phyloP scores from a whole-genome alignment of 352 stramenopile species.

The Thalassiosira mediterranea region DNA sequence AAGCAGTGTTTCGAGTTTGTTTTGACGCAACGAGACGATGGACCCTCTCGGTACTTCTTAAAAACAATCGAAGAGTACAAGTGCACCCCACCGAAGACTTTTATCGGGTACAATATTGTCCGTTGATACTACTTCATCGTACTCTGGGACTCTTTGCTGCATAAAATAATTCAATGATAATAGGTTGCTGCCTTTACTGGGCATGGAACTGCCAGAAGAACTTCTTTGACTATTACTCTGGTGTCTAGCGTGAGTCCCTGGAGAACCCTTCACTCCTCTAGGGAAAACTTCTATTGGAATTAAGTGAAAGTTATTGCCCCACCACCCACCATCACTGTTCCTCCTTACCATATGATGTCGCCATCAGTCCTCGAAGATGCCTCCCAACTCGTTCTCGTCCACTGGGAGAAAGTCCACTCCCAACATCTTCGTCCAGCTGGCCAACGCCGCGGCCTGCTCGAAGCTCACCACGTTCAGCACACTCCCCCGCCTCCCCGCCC shows the following conservation, averaged over 20 bases:
- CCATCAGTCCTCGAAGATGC: constrained; percentile 28
- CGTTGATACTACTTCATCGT: too few relatives aligned
- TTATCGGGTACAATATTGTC: constrained; percentile 48
- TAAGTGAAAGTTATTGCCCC: too few relatives aligned
- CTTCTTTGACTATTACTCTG: too few relatives aligned
- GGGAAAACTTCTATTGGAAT: too few relatives aligned
- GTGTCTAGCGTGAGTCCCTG: too few relatives aligned
- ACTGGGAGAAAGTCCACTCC: constrained; percentile 64
- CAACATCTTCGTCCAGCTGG: constrained; percentile 77
- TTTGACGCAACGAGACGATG: constrained; percentile 70
- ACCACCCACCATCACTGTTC: too few relatives aligned
- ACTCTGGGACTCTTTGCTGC: too few relatives aligned
- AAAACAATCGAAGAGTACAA: constrained; percentile 67
- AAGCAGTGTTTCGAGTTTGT: constrained; percentile 65
- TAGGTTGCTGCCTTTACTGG: too few relatives aligned
- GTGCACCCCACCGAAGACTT: constrained; percentile 60
- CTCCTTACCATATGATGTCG: too few relatives aligned
- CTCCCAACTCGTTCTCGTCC: constrained; percentile 49
- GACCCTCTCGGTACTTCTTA: constrained; percentile 75
- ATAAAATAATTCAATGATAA: too few relatives aligned
- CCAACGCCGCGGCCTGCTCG: constrained; percentile 60
- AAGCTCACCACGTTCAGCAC: constrained; percentile 78
- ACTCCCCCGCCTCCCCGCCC: constrained; percentile 65
- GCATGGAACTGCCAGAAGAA: too few relatives aligned
- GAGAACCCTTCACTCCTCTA: too few relatives aligned